A percentile compares a stretch with the other conserved stretches of the same genome.
Evolutionary conservation across 495 filamentous ascomycete species (phyloP).

Genomic region (Xylaria telfairii): DNA sequence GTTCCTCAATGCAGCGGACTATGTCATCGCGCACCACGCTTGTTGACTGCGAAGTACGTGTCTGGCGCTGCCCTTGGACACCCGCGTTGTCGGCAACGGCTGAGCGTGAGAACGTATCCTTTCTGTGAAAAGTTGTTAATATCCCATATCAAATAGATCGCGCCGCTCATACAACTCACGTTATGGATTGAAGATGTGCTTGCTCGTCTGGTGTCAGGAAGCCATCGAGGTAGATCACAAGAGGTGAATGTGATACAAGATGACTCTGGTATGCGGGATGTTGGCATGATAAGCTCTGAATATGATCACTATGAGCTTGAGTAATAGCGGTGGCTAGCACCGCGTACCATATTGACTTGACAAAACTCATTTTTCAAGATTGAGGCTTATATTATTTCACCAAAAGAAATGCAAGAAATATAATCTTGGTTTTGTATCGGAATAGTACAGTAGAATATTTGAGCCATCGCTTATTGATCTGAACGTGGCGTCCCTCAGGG

Average conservation of each 20-base stretch:
- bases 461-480: not conserved
- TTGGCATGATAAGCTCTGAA: slow-evolving; percentile 35
- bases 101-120: slow-evolving; percentile 49
- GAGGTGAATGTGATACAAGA: slow-evolving; percentile 59
- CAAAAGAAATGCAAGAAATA: not conserved
- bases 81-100: slow-evolving; percentile 43
- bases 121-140: slow-evolving; percentile 26
- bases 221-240: slow-evolving; percentile 61
- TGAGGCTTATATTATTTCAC: not conserved
- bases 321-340: slow-evolving; percentile 29
- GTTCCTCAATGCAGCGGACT: slow-evolving; percentile 71
- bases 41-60: slow-evolving; percentile 54
- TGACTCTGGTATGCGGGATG: slow-evolving; percentile 56
- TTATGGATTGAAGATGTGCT: slow-evolving; percentile 47
- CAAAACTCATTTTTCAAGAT: slow-evolving; percentile 28
- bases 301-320: slow-evolving; percentile 29
- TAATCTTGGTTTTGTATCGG: slow-evolving; percentile 15
- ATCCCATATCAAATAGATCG: too few species aligned
- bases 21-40: slow-evolving; percentile 58
- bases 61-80: slow-evolving; percentile 36
- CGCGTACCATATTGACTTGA: slow-evolving; percentile 32
- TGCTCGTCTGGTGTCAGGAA: slow-evolving; percentile 53
- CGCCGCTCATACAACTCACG: slow-evolving; percentile 35
- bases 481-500: not conserved
- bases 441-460: not conserved